Conservation (phyloP, 768 basidiomycete species). For the Boletellus ananiceps region DNA sequence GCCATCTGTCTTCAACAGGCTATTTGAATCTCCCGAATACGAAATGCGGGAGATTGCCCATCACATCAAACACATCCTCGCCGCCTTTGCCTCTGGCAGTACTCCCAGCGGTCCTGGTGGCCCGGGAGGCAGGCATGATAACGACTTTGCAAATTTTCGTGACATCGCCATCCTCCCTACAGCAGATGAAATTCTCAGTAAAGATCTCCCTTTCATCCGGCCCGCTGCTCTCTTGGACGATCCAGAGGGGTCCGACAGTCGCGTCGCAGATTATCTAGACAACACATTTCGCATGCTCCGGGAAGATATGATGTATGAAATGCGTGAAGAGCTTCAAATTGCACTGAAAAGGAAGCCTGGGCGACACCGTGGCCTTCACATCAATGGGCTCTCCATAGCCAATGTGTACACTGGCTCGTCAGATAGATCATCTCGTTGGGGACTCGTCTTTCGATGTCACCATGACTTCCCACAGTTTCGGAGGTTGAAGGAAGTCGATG, state of each 20-base stretch:
- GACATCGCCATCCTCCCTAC: slow-evolving; percentile 62
- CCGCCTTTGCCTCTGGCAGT: slow-evolving; percentile 24
- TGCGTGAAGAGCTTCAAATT: slow-evolving; percentile 54
- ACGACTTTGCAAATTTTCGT: slow-evolving; percentile 59
- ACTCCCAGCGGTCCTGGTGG: slow-evolving; percentile 17
- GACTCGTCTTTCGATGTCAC: slow-evolving; percentile 36
- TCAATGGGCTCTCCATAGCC: slow-evolving; percentile 36
- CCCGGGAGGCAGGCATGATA: slow-evolving; percentile 69
- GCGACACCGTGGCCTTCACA: slow-evolving; percentile 34
- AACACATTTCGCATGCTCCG: slow-evolving; percentile 62
- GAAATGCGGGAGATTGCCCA: slow-evolving; percentile 33
- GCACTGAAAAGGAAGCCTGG: slow-evolving; percentile 40
- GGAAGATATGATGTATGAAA: slow-evolving; percentile 60
- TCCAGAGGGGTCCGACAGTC: slow-evolving; percentile 33
- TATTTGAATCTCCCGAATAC: slow-evolving; percentile 23
- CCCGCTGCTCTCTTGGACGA: slow-evolving; percentile 43
- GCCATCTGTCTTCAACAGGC: slow-evolving; percentile 21
- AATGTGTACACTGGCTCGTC: slow-evolving; percentile 36
- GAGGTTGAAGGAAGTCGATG: slow-evolving; percentile 23
- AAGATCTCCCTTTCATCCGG: slow-evolving; percentile 49
- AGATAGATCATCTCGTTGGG: slow-evolving; percentile 36
- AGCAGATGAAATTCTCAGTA: slow-evolving; percentile 51
- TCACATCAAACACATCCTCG: slow-evolving; percentile 40
- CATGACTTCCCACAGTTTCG: slow-evolving; percentile 37
- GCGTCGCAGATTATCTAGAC: slow-evolving; percentile 51